A percentile compares a stretch with the other conserved stretches of the same genome.
These are phyloP conservation scores for Cryptococcus sp. DNA, from an alignment of 1,284 basidiomycete species.

Conservation along the genomic window DNA sequence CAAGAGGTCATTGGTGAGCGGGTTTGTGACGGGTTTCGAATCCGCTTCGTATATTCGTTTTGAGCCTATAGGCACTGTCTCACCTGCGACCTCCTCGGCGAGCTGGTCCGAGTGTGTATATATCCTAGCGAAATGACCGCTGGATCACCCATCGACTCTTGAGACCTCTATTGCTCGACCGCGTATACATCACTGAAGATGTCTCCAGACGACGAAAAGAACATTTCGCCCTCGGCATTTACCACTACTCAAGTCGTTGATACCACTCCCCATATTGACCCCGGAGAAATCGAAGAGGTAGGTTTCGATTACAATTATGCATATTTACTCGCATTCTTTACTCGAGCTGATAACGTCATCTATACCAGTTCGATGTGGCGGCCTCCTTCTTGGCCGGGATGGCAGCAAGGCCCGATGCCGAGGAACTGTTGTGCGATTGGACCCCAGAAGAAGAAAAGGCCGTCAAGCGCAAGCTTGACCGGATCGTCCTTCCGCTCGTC, in stretches of 20 bases:
- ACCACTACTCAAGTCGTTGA: background rate
- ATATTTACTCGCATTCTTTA: background rate
- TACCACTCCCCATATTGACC: background rate
- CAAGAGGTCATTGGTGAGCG: too few relatives aligned
- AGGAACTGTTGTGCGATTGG: constrained; percentile 14
- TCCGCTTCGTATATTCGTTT: too few relatives aligned
- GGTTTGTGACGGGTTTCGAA: too few relatives aligned
- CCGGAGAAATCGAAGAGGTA: background rate
- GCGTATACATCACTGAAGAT: too few relatives aligned
- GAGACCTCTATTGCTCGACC: too few relatives aligned
- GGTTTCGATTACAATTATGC: background rate
- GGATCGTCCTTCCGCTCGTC: constrained; percentile 3
- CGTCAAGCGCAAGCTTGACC: constrained; percentile 9
- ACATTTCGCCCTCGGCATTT: background rate
- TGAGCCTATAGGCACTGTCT: too few relatives aligned
- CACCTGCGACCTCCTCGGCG: too few relatives aligned
- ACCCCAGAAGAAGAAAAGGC: constrained; percentile 17
- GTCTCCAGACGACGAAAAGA: constrained; percentile 3
- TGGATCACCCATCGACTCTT: too few relatives aligned
- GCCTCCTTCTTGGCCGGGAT: constrained; percentile 20
- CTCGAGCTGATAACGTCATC: background rate
- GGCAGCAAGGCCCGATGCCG: constrained; percentile 10
- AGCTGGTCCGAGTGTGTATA: too few relatives aligned
- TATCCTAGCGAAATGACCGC: too few relatives aligned
- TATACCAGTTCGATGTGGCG: constrained; percentile 17